Evolutionary conservation across 2,329 filamentous ascomycete genomes (phyloP).

Genomic region (Mycosphaerella arachidis): DNA sequence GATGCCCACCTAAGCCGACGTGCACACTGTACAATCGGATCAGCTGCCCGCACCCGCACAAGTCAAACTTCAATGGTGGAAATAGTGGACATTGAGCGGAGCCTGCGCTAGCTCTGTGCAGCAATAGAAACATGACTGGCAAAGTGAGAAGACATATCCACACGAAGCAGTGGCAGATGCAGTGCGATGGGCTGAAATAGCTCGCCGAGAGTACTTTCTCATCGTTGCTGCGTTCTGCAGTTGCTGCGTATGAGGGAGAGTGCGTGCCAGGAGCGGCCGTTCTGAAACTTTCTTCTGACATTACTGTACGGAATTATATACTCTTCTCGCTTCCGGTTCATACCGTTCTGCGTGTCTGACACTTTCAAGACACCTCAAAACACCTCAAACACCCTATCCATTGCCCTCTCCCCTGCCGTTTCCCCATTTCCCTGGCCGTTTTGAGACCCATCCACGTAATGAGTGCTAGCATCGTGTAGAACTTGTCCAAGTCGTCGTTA

Average conservation of each 20-base stretch:
- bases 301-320: conserved; percentile 18
- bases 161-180: too few relatives aligned
- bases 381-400: conserved; percentile 2
- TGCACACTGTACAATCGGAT: too few relatives aligned
- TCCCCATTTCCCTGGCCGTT: neutral
- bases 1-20: too few relatives aligned
- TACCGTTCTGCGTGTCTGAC: neutral
- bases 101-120: too few relatives aligned
- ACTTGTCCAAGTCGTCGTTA: conserved; percentile 8
- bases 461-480: conserved; percentile 14
- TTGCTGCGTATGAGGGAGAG: neutral
- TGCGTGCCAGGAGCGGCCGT: neutral
- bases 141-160: too few relatives aligned
- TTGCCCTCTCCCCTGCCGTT: neutral
- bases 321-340: neutral
- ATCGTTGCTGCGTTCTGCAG: too few relatives aligned
- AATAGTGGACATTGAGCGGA: too few relatives aligned
- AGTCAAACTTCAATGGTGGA: too few relatives aligned
- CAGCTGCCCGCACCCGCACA: too few relatives aligned
- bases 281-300: conserved; percentile 1
- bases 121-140: too few relatives aligned
- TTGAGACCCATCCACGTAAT: conserved; percentile 11
- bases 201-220: too few relatives aligned
- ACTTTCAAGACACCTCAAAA: neutral
- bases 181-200: too few relatives aligned